Evolutionary conservation across 768 basidiomycete species (phyloP), one percentile per base, ranked within the genome.

Genomic region (Termitomyces sp.): DNA sequence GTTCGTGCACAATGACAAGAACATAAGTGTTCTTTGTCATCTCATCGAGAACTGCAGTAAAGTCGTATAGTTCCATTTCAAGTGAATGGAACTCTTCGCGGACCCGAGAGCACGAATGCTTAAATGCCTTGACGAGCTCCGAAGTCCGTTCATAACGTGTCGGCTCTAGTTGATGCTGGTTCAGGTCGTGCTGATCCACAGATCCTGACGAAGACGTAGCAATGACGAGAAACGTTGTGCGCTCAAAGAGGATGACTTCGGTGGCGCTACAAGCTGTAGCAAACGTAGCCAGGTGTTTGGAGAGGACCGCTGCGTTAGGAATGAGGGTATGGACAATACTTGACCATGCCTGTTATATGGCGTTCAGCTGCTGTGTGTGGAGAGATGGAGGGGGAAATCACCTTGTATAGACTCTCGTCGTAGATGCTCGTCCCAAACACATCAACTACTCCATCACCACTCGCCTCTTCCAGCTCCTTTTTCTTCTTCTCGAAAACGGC

Each of bases 161-260:
- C 5, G 86, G 73, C 55, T 85, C 78, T 56, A 92, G 76, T 54
- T 78, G 69, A 50, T 81, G 78, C 10, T 73, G 62, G 25, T 74
- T 72, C 6, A 65, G 52, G 32, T 74, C 69, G 25, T 66, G 65
- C 54, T 68, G 62, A 44, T 65, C 66, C 19, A 57, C 9, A 23
- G 56, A 66, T 56, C 38, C 63, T 59, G 56, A 46, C 27, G 57
- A 82, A 21, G 89, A 90, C 2, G 90, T 90, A 5, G 96, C 94
- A 61, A 99, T 95, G 63, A 99, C 95, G 53, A 99, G 89, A 76
- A 98, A 98, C 32, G 97, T 98, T 9, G 95, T 95, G 51, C 92
- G 89, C 69, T 99, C 97, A 65, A 99, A 98, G 40, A 98, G 83
- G 65, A 98, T 87, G 56, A 94, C 92, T 71, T 99, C 97, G 0